Evolutionary conservation across 495 filamentous ascomycete species (phyloP).

Genomic region (Podospora comata): DNA sequence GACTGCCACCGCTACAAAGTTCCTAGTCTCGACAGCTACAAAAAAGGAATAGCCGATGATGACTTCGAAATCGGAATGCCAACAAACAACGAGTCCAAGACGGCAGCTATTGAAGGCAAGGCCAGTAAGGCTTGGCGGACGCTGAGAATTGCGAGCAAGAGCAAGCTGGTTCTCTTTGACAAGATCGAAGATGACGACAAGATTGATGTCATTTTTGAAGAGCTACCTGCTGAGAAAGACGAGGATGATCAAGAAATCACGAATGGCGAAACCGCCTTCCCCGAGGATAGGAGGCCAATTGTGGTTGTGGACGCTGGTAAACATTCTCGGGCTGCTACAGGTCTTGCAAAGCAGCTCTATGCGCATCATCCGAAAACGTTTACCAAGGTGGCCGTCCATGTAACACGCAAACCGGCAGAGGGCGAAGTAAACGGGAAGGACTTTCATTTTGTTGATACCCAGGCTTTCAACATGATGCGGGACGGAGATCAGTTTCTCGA

Average conservation of each 20-base stretch:
- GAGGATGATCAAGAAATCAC: slow-evolving; percentile 27
- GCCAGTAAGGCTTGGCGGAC: slow-evolving; percentile 86
- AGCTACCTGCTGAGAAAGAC: slow-evolving; percentile 27
- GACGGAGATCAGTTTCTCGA: slow-evolving; percentile 53
- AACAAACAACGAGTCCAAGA: slow-evolving; percentile 64
- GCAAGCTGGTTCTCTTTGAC: slow-evolving; percentile 72
- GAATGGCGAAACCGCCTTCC: slow-evolving; percentile 32
- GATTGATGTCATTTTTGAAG: slow-evolving; percentile 51
- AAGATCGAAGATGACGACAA: slow-evolving; percentile 80
- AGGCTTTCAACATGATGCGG: slow-evolving; percentile 48
- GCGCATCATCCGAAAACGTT: slow-evolving; percentile 43
- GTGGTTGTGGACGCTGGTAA: slow-evolving; percentile 41
- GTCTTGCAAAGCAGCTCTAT: slow-evolving; percentile 39
- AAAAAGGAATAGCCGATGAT: slow-evolving; percentile 61
- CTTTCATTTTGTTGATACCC: slow-evolving; percentile 47
- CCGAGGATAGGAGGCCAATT: slow-evolving; percentile 44
- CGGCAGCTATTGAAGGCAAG: slow-evolving; percentile 61
- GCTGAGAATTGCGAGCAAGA: slow-evolving; percentile 70
- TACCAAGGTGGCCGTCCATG: slow-evolving; percentile 38
- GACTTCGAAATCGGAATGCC: slow-evolving; percentile 84
- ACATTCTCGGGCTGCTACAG: slow-evolving; percentile 27
- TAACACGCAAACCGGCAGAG: slow-evolving; percentile 42
- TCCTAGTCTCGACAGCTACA: slow-evolving; percentile 47
- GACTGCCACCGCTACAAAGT: slow-evolving; percentile 43
- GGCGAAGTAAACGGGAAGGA: slow-evolving; percentile 45